Conservation (phyloP, 768 basidiomycete genomes). For the Tylopilus intermedius region DNA sequence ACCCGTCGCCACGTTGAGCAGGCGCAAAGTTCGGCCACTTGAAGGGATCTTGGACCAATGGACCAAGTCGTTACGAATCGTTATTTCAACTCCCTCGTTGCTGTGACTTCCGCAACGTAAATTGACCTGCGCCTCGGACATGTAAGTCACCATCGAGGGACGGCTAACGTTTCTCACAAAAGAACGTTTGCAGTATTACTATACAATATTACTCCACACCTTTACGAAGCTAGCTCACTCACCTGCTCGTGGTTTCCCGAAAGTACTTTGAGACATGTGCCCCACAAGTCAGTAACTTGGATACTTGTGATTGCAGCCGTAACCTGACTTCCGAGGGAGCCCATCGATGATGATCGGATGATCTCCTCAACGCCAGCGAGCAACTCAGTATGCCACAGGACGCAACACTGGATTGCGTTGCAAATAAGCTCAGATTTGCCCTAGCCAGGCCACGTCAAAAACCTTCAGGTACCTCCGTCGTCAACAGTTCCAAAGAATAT, state of each 20-base stretch:
- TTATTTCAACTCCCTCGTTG: conserved; percentile 1
- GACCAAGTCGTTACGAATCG: neutral
- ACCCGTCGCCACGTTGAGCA: neutral
- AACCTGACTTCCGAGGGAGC: too few species aligned
- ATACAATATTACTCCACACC: neutral
- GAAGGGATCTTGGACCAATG: neutral
- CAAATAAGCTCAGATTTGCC: neutral
- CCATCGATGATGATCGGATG: too few species aligned
- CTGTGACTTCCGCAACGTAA: conserved; percentile 15
- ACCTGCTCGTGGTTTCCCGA: conserved; percentile 5
- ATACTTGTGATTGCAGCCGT: neutral
- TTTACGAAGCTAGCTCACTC: neutral
- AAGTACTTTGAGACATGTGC: neutral
- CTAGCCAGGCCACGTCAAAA: conserved; percentile 1
- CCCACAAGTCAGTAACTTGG: neutral
- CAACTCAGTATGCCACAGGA: too few species aligned
- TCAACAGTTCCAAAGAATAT: conserved; percentile 11
- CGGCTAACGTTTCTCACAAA: too few species aligned
- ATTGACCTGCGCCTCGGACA: conserved; percentile 1
- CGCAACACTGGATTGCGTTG: neutral
- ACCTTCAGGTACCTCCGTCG: conserved; percentile 10
- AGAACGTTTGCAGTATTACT: too few species aligned
- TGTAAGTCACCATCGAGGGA: too few species aligned
- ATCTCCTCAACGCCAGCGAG: too few species aligned
- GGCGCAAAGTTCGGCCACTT: neutral